phyloP scores from a whole-genome alignment of 164 flowering plant species.

The Umbilicus rupestris region DNA sequence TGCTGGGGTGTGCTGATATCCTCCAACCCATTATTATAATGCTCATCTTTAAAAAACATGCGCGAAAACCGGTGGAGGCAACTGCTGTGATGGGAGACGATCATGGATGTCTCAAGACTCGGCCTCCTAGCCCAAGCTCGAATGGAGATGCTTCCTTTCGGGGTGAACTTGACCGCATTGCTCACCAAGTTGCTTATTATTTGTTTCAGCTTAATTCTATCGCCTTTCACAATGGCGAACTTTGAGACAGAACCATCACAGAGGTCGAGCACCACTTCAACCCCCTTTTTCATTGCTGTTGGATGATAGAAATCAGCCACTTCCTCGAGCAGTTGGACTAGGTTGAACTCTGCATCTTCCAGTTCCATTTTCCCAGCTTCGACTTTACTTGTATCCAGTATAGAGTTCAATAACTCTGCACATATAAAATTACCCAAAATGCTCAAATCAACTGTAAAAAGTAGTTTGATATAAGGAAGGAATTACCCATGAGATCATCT shows the following conservation, averaged over 20 bases:
- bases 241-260: conserved; percentile 48
- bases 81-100: conserved; percentile 12
- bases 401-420: conserved; percentile 65
- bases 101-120: conserved; percentile 15
- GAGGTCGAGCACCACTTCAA: conserved; percentile 67
- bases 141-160: conserved; percentile 51
- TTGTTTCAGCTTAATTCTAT: conserved; percentile 55
- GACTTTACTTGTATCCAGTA: conserved; percentile 76
- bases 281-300: conserved; percentile 49
- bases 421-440: neutral
- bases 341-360: conserved; percentile 52
- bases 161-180: conserved; percentile 85
- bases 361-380: conserved; percentile 86
- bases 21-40: conserved; percentile 8
- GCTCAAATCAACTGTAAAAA: no score
- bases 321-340: conserved; percentile 58
- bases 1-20: conserved; percentile 7
- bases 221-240: conserved; percentile 50
- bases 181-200: conserved; percentile 60
- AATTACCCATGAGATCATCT: conserved; percentile 48
- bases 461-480: no score
- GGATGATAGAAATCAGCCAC: conserved; percentile 55
- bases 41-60: conserved; percentile 15
- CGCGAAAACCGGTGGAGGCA: conserved; percentile 6
- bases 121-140: conserved; percentile 61